Conservation (phyloP, 75 land plant genomes). For the Pinus albicaulis region DNA sequence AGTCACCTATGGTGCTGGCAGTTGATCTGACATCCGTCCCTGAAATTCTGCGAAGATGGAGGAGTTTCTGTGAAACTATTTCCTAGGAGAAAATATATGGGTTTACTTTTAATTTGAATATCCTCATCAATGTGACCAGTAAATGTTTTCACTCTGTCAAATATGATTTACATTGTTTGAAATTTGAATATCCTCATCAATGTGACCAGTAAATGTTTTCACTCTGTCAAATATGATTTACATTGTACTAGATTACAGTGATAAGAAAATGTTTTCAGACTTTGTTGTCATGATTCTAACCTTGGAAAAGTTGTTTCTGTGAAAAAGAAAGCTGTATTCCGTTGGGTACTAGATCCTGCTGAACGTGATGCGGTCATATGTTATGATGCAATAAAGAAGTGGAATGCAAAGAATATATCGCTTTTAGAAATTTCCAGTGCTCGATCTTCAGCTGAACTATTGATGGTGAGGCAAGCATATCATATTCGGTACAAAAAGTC, state of each 20-base stretch:
- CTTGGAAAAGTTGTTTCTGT: not conserved
- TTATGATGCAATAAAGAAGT: conserved; percentile 20
- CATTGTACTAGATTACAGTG: not conserved
- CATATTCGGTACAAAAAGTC: conserved; percentile 49
- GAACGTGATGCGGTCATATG: conserved; percentile 73
- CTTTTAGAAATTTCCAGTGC: conserved; percentile 58
- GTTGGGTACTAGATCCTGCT: conserved; percentile 75
- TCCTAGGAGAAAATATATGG: no score
- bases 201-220: not conserved
- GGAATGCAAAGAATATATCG: conserved; percentile 29
- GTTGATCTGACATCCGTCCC: no score
- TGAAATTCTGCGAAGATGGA: no score
- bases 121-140: no score
- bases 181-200: no score
- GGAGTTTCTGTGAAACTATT: no score
- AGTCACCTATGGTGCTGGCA: no score
- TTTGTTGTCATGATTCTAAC: conserved; percentile 7
- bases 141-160: not conserved
- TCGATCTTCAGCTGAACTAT: conserved; percentile 40
- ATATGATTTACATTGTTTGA: no score
- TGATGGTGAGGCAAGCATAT: conserved; percentile 50
- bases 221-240: not conserved
- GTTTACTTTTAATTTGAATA: no score
- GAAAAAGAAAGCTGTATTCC: conserved; percentile 51
- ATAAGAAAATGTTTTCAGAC: not conserved